phyloP scores from a whole-genome alignment of 176 grass and related monocot genomes.

The Triticum timopheevii region DNA sequence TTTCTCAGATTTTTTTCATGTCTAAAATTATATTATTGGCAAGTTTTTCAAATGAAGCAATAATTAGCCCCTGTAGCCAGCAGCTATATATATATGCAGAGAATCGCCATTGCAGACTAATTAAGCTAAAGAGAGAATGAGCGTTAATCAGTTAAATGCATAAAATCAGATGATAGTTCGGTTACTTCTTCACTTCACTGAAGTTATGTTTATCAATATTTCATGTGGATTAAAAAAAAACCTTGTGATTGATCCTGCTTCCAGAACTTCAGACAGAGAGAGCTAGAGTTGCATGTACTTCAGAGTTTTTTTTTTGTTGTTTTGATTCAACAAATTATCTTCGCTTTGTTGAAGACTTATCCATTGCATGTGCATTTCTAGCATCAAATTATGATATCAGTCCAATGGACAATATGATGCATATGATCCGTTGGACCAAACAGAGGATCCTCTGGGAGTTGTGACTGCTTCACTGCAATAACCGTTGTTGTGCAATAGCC shows the following conservation, averaged over 20 bases:
- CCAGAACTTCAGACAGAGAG: background rate
- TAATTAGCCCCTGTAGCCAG: background rate
- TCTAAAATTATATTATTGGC: background rate
- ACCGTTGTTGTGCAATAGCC: background rate
- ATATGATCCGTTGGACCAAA: background rate
- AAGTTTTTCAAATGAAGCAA: background rate
- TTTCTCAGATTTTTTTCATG: background rate
- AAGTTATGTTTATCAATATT: slow-evolving; percentile 8
- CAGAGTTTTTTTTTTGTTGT: background rate
- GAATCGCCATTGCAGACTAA: background rate
- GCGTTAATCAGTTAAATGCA: background rate
- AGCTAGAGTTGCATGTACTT: background rate
- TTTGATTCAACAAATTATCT: background rate
- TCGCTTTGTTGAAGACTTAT: background rate
- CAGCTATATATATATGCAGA: background rate
- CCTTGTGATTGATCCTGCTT: background rate
- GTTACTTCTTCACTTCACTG: background rate
- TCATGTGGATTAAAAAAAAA: background rate
- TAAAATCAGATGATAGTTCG: slow-evolving; percentile 9
- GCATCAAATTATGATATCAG: background rate
- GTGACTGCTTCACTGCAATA: background rate
- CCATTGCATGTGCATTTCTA: background rate
- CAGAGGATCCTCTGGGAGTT: background rate
- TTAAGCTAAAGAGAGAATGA: background rate
- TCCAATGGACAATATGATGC: background rate